Conservation (phyloP, 1,284 basidiomycete species). For the Cystodermella granulosa region DNA sequence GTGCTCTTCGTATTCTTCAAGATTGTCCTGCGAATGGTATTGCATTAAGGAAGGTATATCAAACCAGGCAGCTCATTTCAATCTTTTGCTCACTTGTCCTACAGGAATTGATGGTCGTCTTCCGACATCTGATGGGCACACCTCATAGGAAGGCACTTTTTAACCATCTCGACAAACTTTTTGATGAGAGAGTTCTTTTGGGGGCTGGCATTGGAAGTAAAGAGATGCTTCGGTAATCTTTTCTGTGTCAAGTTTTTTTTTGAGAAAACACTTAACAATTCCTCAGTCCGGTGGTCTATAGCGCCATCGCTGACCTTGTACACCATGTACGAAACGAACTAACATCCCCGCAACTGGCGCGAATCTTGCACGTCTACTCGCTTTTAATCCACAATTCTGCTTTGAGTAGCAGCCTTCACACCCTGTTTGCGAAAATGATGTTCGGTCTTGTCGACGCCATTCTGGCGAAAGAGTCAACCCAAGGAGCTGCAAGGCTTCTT, state of each 20-base stretch:
- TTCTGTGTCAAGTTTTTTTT: neutral
- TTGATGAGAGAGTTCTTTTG: slow-evolving; percentile 88
- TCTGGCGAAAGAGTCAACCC: slow-evolving; percentile 65
- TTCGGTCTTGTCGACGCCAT: slow-evolving; percentile 87
- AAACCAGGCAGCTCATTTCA: neutral
- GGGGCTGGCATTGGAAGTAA: slow-evolving; percentile 78
- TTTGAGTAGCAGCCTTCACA: slow-evolving; percentile 78
- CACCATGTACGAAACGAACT: slow-evolving; percentile 89
- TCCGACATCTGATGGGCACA: slow-evolving; percentile 84
- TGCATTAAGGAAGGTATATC: slow-evolving; percentile 63
- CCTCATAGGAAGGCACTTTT: slow-evolving; percentile 79
- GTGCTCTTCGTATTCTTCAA: slow-evolving; percentile 82
- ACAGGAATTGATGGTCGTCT: slow-evolving; percentile 89
- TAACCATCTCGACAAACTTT: slow-evolving; percentile 82
- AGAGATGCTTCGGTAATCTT: slow-evolving; percentile 71
- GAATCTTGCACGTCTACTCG: slow-evolving; percentile 82
- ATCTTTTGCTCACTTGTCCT: slow-evolving; percentile 3
- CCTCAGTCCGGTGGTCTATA: slow-evolving; percentile 74
- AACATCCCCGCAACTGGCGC: slow-evolving; percentile 70
- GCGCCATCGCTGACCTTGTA: slow-evolving; percentile 88
- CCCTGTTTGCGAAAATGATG: slow-evolving; percentile 90
- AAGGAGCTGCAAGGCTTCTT: slow-evolving; percentile 65
- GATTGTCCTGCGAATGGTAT: slow-evolving; percentile 90
- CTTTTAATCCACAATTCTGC: slow-evolving; percentile 88
- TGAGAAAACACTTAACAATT: slow-evolving; percentile 4